A percentile compares a stretch with the other conserved stretches of the same genome.
phyloP scores from a whole-genome alignment of 2,329 filamentous ascomycete species.

The Colletotrichum agaves region DNA sequence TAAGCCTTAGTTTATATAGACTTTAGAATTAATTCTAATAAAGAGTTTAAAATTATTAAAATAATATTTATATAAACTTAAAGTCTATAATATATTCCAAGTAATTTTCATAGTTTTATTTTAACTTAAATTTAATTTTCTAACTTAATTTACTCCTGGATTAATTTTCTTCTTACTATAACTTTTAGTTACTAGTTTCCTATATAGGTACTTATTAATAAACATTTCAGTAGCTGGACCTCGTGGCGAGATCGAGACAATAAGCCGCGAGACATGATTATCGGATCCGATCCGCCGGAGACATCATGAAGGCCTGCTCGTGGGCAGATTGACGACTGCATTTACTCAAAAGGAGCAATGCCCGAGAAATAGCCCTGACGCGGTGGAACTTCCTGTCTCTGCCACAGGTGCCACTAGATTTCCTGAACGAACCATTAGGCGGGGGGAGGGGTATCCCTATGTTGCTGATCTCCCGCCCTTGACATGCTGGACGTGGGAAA shows the following conservation, averaged over 20 bases:
- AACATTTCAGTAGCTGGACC: background rate
- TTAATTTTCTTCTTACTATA: no score
- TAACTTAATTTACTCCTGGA: no score
- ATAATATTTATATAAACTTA: no score
- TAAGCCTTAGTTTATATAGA: no score
- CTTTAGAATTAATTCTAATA: no score
- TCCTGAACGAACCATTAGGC: background rate
- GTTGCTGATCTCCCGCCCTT: conserved; percentile 11
- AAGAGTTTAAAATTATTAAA: no score
- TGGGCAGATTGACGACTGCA: background rate
- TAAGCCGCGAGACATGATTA: conserved; percentile 11
- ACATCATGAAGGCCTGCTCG: background rate
- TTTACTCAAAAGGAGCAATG: conserved; percentile 15
- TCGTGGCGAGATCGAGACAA: background rate
- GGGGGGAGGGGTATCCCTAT: background rate
- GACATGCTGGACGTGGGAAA: background rate
- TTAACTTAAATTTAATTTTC: no score
- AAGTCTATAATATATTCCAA: no score
- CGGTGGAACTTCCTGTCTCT: conserved; percentile 12
- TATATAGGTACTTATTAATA: no score
- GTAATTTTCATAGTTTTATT: no score
- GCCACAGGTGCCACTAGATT: background rate
- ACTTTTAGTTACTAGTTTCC: no score
- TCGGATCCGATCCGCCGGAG: conserved; percentile 4
- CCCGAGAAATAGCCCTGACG: conserved; percentile 7